phyloP scores from a whole-genome alignment of 306 rosid genomes.

The Acmispon strigosus region DNA sequence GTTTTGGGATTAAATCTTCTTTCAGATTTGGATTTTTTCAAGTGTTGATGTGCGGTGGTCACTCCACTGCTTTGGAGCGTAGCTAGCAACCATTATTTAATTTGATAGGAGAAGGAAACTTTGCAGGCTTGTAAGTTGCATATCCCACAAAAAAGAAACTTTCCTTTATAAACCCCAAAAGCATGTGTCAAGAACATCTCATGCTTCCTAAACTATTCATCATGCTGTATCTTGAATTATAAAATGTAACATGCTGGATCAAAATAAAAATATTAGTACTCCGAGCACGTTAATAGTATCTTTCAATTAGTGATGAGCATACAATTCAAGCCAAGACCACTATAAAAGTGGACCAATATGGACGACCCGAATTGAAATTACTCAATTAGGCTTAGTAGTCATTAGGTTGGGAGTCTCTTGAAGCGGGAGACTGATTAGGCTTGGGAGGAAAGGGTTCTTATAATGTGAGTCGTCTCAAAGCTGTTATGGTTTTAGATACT shows the following conservation, averaged over 20 bases:
- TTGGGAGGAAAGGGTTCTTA: no score
- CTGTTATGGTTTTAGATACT: no score
- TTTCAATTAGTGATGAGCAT: no score
- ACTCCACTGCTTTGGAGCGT: not conserved
- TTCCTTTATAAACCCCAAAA: not conserved
- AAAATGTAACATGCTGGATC: not conserved
- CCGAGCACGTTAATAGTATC: not conserved
- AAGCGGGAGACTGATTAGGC: no score
- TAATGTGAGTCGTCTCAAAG: no score
- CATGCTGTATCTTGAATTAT: not conserved
- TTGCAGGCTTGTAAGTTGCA: not conserved
- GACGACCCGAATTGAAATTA: no score
- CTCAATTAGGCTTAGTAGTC: no score
- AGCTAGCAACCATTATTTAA: not conserved
- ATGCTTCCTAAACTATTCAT: not conserved
- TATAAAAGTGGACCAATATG: no score
- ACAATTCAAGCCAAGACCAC: no score
- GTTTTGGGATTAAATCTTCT: constrained; percentile 13
- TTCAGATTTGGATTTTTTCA: not conserved
- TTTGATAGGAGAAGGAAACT: not conserved
- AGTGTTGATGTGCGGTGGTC: not conserved
- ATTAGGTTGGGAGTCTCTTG: no score
- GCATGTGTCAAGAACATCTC: not conserved
- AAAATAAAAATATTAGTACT: not conserved
- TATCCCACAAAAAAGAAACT: not conserved